Base-by-base conservation (phyloP, 2,329 filamentous ascomycete species). In the Ophiostoma sp. region DNA sequence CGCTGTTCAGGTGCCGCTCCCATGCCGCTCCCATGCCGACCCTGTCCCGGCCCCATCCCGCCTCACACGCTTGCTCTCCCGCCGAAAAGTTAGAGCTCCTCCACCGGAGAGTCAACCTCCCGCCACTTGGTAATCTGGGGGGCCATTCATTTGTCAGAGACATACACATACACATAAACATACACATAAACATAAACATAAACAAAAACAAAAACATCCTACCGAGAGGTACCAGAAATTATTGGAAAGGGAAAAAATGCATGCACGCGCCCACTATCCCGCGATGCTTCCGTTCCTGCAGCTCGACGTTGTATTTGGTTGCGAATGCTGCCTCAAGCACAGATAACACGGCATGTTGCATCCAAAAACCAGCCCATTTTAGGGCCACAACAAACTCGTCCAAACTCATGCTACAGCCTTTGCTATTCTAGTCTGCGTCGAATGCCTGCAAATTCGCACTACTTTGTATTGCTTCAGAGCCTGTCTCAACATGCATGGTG, bases 251-350 rank as follows among this genome's bases (percentile, higher is more conserved):
- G 4, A 48, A 8, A 48, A 17, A n/a, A 8, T 44, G 7, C 17
- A 7, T 62, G 57, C 57, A 62, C 27, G 15, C 7, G 15, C 13
- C 27, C n/a, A 35, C 7, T 62, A 11, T 17, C 27, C n/a, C 23
- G 27, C 27, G 57, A 62, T 62, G 23, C 13, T 35, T 57, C 27
- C 27, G 57, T 62, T 27, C 57, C 23, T 62, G 57, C 23, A 62
- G 57, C 57, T 62, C 27, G 57, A 62, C 27, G 57, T 62, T 17
- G 57, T 62, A 62, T 62, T 62, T 33, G 23, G 7, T 33, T 62
- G 57, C 57, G 23, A 13, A 31, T 57, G 52, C 23, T 57, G 27
- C 57, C 57, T 62, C 27, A 17, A 7, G 57, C 57, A 62, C 57
- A 17, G 57, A 20, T 62, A 62, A 27, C 52, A 57, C 11, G 52